Evolutionary conservation across 139 green algal species (phyloP).

Genomic region (Chlamydomonas eustigma): DNA sequence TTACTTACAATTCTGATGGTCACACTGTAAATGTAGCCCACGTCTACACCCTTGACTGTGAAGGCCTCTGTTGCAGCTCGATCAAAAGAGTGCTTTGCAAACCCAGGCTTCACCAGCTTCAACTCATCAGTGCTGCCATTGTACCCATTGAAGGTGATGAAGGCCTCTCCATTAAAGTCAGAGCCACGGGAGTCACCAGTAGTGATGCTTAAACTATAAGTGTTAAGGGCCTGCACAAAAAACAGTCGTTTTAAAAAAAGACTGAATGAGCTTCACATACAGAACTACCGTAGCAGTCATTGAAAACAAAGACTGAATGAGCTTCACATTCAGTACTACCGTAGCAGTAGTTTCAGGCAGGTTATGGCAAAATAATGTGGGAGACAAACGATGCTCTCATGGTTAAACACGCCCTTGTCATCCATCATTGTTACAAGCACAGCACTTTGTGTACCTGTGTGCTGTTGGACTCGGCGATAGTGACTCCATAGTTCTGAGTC

Average conservation of each 20-base stretch:
- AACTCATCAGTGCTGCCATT: conserved; percentile 19
- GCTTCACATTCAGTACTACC: too few species aligned
- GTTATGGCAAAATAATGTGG: too few species aligned
- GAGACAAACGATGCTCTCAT: too few species aligned
- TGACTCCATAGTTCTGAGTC: background rate
- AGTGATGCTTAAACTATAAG: conserved; percentile 2
- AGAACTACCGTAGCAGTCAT: too few species aligned
- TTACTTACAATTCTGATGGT: conserved; percentile 11
- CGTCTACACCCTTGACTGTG: conserved; percentile 1
- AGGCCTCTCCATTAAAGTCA: conserved; percentile 8
- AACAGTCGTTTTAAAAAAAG: too few species aligned
- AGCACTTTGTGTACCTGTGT: too few species aligned
- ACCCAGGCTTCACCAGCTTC: conserved; percentile 5
- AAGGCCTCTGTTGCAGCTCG: conserved; percentile 12
- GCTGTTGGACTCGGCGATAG: conserved; percentile 1
- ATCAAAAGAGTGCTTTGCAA: background rate
- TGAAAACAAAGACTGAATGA: too few species aligned
- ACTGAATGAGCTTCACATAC: too few species aligned
- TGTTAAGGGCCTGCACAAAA: conserved; percentile 5
- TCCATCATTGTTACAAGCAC: too few species aligned
- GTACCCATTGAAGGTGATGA: conserved; percentile 7
- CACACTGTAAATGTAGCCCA: conserved; percentile 5
- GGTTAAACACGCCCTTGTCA: too few species aligned
- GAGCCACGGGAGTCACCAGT: conserved; percentile 13
- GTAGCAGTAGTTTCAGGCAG: too few species aligned